These are phyloP conservation scores for Globisporangium cederbergense DNA, from an alignment of 352 stramenopile genomes.

Conservation along the genomic window DNA sequence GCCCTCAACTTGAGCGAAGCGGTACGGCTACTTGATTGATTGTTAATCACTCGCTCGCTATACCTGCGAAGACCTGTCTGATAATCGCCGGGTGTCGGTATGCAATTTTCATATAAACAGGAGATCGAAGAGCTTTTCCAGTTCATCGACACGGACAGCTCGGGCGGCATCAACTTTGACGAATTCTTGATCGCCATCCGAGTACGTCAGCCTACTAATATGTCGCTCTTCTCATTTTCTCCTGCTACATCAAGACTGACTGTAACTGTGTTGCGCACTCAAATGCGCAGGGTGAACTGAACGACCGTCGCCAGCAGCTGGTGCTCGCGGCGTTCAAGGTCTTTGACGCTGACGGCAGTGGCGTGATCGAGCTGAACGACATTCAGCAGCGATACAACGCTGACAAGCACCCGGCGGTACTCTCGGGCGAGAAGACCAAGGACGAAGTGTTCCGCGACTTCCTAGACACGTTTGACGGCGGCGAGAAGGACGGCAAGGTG, in stretches of 20 bases:
- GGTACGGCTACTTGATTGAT: conserved; percentile 15
- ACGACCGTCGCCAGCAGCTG: conserved; percentile 39
- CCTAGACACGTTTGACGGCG: conserved; percentile 36
- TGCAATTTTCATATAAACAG: conserved; percentile 9
- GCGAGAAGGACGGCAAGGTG: conserved; percentile 33
- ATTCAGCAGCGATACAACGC: conserved; percentile 47
- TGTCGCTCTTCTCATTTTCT: neutral
- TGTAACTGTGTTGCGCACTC: conserved; percentile 8
- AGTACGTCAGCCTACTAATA: conserved; percentile 16
- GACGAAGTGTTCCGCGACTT: conserved; percentile 35
- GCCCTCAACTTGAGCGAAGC: conserved; percentile 44
- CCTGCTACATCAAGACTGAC: no score
- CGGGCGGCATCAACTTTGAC: conserved; percentile 69
- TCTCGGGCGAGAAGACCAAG: conserved; percentile 30
- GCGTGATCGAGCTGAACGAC: conserved; percentile 50
- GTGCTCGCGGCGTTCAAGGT: conserved; percentile 67
- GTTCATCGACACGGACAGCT: conserved; percentile 83
- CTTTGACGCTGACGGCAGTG: conserved; percentile 56
- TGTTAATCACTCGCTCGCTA: neutral
- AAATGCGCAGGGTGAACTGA: conserved; percentile 31
- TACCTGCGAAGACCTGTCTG: neutral
- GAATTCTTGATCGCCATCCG: conserved; percentile 63
- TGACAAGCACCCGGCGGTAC: conserved; percentile 50
- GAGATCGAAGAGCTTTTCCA: conserved; percentile 74
- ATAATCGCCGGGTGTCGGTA: conserved; percentile 1